These are phyloP conservation scores for Linum tenue DNA, from an alignment of 345 rosid species.

Conservation along the genomic window DNA sequence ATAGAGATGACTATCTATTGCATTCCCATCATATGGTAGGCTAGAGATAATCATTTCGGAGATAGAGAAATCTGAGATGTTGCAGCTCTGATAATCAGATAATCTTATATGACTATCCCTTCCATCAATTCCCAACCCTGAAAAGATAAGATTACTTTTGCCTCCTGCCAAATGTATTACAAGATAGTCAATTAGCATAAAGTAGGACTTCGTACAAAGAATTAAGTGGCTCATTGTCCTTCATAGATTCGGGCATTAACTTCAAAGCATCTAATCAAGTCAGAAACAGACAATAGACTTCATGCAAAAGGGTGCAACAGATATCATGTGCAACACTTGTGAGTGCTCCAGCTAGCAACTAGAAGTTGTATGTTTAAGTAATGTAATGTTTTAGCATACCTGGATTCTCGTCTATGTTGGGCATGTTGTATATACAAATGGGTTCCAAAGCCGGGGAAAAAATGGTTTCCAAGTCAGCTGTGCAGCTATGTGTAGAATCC, in stretches of 20 bases:
- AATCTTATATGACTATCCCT: conserved; percentile 28
- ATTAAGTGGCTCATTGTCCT: background rate
- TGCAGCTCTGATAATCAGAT: conserved; percentile 39
- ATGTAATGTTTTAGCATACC: conserved; percentile 18
- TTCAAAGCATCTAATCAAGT: too few relatives aligned
- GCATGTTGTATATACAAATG: conserved; percentile 27
- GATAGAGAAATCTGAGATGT: conserved; percentile 49
- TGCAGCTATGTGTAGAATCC: conserved; percentile 33
- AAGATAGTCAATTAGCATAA: too few relatives aligned
- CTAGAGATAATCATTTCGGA: conserved; percentile 51
- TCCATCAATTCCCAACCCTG: conserved; percentile 27
- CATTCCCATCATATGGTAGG: conserved; percentile 40
- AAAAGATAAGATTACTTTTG: conserved; percentile 17
- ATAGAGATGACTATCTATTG: conserved; percentile 24
- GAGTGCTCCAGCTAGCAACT: background rate
- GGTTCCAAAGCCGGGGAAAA: conserved; percentile 69
- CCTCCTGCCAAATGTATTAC: conserved; percentile 19
- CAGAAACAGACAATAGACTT: too few relatives aligned
- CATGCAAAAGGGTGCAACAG: too few relatives aligned
- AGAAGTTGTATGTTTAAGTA: background rate
- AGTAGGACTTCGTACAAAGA: too few relatives aligned
- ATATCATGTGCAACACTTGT: too few relatives aligned
- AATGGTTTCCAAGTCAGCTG: conserved; percentile 57
- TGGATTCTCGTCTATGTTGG: conserved; percentile 29
- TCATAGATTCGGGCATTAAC: background rate